Base-by-base conservation (phyloP, 176 grass and related monocot genomes). In the Saccharum officinarum region DNA sequence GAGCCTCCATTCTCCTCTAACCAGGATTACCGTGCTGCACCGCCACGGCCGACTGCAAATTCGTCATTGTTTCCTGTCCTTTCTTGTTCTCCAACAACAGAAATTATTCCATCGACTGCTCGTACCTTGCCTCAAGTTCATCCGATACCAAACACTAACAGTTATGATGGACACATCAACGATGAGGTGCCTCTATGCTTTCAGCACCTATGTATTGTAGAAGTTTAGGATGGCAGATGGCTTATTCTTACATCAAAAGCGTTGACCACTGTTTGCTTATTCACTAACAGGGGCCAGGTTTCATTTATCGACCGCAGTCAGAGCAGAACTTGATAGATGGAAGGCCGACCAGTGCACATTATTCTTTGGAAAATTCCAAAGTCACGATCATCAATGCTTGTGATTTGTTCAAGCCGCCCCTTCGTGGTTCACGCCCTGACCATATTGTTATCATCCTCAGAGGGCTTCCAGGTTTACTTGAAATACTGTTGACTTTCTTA, bases 381-480 rank as follows among this genome's bases (percentile, higher is more conserved):
- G 75, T 77, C 50, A 93, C 82, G 60, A 34, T 93, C 42, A 68
- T 98, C 82, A 82, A 90, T 90, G 91, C 93, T 60, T 87, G 77
- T 13, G 69, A 95, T 77, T 93, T 98, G 83, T 90, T 98, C 83
- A 95, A 95, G 91, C 87, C 87, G 64, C 93, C 93, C 50, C 83
- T 80, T 84, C 83, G 91, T 49, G 73, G 44, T 38, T 92, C 96
- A 87, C 96, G 96, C 39, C 96, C 93, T 77, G 91, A 95, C 87
- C 92, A 98, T 87, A 90, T 98, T 90, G 96, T 98, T 74, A 80
- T 98, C 73, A 98, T 98, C 69, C 88, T 94, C 78, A 91, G 96
- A 64, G 96, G 96, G 36, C 94, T 98, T 82, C 96, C 96, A 92
- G 96, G 96, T 98, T 69, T 37, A 37, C 78, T n/a, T 11, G 49